A percentile compares a stretch with the other conserved stretches of the same genome.
phyloP scores from a whole-genome alignment of 371 early-diverging fungal genomes.

The Zychaea mexicana region DNA sequence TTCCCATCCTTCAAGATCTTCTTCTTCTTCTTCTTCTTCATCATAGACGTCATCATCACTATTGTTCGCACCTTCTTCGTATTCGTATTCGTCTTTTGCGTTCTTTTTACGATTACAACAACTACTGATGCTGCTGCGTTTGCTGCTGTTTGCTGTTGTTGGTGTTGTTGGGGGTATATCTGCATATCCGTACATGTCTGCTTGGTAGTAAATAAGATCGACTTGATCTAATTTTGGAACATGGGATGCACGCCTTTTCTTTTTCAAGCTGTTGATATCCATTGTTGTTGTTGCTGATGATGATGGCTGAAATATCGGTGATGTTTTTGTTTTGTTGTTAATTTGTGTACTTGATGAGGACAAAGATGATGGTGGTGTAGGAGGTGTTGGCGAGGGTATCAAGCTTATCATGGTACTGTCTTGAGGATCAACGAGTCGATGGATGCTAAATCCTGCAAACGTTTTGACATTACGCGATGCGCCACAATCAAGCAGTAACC shows the following conservation, averaged over 20 bases:
- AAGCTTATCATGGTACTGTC: constrained; percentile 8
- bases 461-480: constrained; percentile 66
- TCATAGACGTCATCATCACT: not conserved
- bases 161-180: constrained; percentile 13
- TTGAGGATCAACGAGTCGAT: constrained; percentile 55
- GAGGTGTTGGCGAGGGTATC: constrained; percentile 22
- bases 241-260: not conserved
- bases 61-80: not conserved
- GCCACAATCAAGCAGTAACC: constrained; percentile 69
- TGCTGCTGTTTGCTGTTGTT: constrained; percentile 11
- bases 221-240: not conserved
- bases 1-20: constrained; percentile 26
- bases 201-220: not conserved
- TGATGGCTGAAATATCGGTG: not conserved
- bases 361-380: not conserved
- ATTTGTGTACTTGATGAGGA: too few species aligned
- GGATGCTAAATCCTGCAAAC: constrained; percentile 66
- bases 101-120: not conserved
- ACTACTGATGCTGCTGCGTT: constrained; percentile 12
- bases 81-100: not conserved
- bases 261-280: not conserved
- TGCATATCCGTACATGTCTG: not conserved
- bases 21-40: constrained; percentile 25
- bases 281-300: not conserved
- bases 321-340: not conserved